These are phyloP conservation scores for Phytophthora quininea DNA, from an alignment of 352 stramenopile species.

Conservation along the genomic window DNA sequence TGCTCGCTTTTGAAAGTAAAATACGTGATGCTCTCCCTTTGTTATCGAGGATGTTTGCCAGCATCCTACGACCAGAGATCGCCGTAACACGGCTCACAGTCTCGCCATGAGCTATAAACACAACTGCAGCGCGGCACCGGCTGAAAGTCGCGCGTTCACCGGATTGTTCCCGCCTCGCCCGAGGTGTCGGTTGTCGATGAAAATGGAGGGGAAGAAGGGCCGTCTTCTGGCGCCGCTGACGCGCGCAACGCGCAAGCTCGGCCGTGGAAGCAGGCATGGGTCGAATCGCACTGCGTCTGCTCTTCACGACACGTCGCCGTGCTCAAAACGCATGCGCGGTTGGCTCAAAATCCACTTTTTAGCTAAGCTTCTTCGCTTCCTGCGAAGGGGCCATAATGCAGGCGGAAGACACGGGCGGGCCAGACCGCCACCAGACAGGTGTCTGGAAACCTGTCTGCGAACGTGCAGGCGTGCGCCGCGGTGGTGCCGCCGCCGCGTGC, in stretches of 20 bases:
- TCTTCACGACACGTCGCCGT: not conserved
- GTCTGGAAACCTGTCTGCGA: constrained; percentile 21
- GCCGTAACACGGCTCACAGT: not conserved
- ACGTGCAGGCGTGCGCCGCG: not conserved
- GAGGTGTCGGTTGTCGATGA: not conserved
- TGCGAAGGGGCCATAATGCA: constrained; percentile 30
- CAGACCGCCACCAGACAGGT: constrained; percentile 21
- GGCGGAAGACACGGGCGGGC: constrained; percentile 26
- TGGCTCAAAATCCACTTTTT: not conserved
- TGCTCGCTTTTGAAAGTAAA: too few species aligned
- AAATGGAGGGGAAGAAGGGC: constrained; percentile 2
- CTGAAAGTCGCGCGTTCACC: not conserved
- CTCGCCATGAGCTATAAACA: not conserved
- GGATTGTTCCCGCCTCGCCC: not conserved
- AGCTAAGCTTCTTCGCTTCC: constrained; percentile 17
- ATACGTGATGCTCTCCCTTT: too few species aligned
- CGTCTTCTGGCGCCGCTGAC: not conserved
- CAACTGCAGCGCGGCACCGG: not conserved
- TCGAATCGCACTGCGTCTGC: not conserved
- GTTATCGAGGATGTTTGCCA: too few species aligned
- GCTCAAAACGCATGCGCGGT: not conserved
- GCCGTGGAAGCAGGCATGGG: not conserved
- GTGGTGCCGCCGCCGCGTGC: constrained; percentile 3
- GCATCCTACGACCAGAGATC: not conserved
- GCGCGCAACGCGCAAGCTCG: not conserved